Evolutionary conservation across 805 yeast species (phyloP), one percentile per base, ranked within the genome.

Genomic region (Yarrowia alimentaria): DNA sequence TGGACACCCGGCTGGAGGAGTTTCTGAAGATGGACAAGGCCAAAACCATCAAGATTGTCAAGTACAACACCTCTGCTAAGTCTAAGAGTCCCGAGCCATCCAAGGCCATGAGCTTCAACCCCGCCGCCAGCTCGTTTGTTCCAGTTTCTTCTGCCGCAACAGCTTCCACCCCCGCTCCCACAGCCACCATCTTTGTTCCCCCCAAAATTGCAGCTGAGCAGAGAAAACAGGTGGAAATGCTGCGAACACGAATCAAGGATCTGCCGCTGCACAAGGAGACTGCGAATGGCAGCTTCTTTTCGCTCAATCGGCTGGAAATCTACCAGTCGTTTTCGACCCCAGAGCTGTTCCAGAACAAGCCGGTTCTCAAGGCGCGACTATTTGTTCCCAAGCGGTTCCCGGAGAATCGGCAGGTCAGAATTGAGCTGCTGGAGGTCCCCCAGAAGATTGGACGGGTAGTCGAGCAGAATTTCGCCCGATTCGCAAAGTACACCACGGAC

Each of bases 21-120:
- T 78, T 82, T 58, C 67, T 85, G 52, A 72, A 75, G 38, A 74
- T 73, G 64, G 81, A 81, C 56, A 81, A 80, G 57, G 72, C 75
- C 33, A 77, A 75, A 17, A 80, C 86, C 0, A 67, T 84, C 54
- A 84, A 80, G 60, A 72, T 83, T 57, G 81, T 82, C 22, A 73
- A 71, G 56, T 51, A 47, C 14, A n/a, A n/a, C n/a, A 32, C 37
- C 3, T 14, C 53, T 16, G 49, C 33, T 13, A 42, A 49, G 42
- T 19, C 40, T 5, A n/a, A n/a, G n/a, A 21, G 18, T 10, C 33
- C 51, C 6, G 40, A 32, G 25, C 33, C 51, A 4, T 22, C 51
- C 1, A 25, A 43, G 13, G 37, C 37, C 16, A 43, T 24, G 17
- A 16, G 29, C 1, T 28, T 47, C 16, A 34, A 47, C 25, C 40